A percentile compares a stretch with the other conserved stretches of the same genome.
Conservation (phyloP, 2,329 filamentous ascomycete genomes). For the Rhinocladiella similis region DNA sequence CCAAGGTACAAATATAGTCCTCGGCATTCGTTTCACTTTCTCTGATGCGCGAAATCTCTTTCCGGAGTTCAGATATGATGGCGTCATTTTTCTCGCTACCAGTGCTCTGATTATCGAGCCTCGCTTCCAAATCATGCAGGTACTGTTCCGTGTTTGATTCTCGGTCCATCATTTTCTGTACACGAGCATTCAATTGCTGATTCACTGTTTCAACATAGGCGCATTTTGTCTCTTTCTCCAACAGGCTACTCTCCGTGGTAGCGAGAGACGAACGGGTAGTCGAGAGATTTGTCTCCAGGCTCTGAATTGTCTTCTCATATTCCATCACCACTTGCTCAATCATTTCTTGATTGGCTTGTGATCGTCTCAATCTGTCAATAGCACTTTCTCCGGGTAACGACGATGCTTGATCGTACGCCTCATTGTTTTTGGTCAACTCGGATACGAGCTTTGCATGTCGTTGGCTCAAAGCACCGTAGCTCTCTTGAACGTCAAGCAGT, state of each 20-base stretch:
- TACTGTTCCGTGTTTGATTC: slow-evolving; percentile 92
- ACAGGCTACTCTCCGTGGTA: slow-evolving; percentile 77
- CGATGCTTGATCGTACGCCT: slow-evolving; percentile 55
- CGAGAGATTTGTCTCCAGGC: slow-evolving; percentile 84
- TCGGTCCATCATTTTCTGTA: slow-evolving; percentile 91
- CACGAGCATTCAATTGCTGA: slow-evolving; percentile 78
- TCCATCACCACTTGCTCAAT: slow-evolving; percentile 95
- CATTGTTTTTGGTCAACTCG: slow-evolving; percentile 83
- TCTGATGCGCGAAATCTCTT: slow-evolving; percentile 82
- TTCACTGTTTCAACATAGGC: slow-evolving; percentile 93
- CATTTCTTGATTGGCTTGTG: slow-evolving; percentile 91
- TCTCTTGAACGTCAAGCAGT: slow-evolving; percentile 88
- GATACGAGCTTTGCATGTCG: slow-evolving; percentile 94
- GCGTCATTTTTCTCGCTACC: slow-evolving; percentile 91
- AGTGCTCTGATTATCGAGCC: slow-evolving; percentile 84
- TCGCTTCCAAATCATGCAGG: slow-evolving; percentile 84
- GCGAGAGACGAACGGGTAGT: slow-evolving; percentile 83
- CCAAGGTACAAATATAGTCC: slow-evolving; percentile 95
- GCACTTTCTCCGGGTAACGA: slow-evolving; percentile 73
- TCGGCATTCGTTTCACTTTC: slow-evolving; percentile 90
- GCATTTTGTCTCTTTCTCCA: slow-evolving; percentile 92
- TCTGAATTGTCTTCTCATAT: slow-evolving; percentile 98
- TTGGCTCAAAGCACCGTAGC: slow-evolving; percentile 85
- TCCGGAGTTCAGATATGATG: slow-evolving; percentile 82
- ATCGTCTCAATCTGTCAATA: slow-evolving; percentile 85